Base-by-base conservation (phyloP, 2,329 filamentous ascomycete genomes). In the Nigrospora sphaerica region DNA sequence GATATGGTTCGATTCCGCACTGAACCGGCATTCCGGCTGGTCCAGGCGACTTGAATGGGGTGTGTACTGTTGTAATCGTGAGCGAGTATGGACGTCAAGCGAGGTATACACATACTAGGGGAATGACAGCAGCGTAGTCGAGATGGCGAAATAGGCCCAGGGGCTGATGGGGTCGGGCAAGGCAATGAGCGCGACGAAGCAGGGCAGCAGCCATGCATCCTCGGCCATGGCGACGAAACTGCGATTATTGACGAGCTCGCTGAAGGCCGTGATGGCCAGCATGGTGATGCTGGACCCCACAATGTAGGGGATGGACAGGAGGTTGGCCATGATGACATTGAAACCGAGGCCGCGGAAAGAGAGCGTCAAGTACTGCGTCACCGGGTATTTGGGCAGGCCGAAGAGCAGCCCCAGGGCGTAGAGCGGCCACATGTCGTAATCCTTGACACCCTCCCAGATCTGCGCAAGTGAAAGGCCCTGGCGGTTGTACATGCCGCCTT, bases 21-120 rank as follows among this genome's bases (percentile, higher is more conserved):
- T 12, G 72, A 73, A 41, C 77, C 77, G 0, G 77, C 71, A 53
- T 82, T 82, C 42, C 77, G 67, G 31, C 73, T 78, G 3, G 72
- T 77, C 65, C 77, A 77, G 0, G 75, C 78, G 4, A 80, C 78
- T 33, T 80, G 67, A n/a, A 81, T 74, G 0, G 78, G 76, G 54
- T 82, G 74, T 6, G 61, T 60, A 45, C 61, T 62, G 23, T 23
- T 23, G 4, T 23, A 4, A 23, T 9, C 4, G 19, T 3, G 12
- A 4, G 32, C 52, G 37, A 47, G 40, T 16, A 3, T n/a, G 9
- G 17, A 6, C 12, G 17, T 14, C 6, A 19, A 39, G 11, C 17
- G 10, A 10, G 10, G 5, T 1, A 41, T 14, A 18, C 3, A 49
- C 55, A 51, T 49, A 73, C 60, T 79, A 78, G 2, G 75, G 76